phyloP scores from a whole-genome alignment of 2,329 filamentous ascomycete genomes.

The Lojkania enalia region DNA sequence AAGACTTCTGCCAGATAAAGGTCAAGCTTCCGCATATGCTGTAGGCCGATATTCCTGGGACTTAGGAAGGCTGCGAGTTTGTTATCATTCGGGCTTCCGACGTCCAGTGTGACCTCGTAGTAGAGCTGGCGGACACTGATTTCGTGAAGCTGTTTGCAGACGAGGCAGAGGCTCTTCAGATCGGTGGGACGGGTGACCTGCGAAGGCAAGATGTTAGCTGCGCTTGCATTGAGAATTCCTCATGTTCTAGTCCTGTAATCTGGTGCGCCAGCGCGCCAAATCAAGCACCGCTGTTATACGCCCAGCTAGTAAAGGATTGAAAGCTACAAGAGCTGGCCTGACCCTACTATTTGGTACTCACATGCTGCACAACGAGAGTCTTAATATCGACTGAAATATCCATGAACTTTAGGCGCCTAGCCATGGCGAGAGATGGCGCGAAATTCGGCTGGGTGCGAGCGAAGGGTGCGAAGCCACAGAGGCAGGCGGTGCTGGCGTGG shows the following conservation, averaged over 20 bases:
- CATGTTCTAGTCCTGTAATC: too few species aligned
- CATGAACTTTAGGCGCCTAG: slow-evolving; percentile 34
- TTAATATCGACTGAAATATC: slow-evolving; percentile 45
- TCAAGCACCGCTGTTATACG: too few species aligned
- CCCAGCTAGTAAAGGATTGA: too few species aligned
- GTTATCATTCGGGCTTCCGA: slow-evolving; percentile 50
- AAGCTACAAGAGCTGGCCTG: too few species aligned
- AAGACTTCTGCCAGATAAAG: slow-evolving; percentile 51
- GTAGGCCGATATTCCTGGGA: slow-evolving; percentile 53
- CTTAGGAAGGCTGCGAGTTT: slow-evolving; percentile 51
- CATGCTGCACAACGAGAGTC: slow-evolving; percentile 44
- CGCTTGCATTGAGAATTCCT: too few species aligned
- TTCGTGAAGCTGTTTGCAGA: slow-evolving; percentile 52
- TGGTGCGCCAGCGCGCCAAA: too few species aligned
- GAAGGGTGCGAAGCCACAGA: too few species aligned
- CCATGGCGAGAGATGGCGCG: slow-evolving; percentile 25
- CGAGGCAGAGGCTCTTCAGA: slow-evolving; percentile 53
- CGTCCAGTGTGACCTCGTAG: slow-evolving; percentile 51
- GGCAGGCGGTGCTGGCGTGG: too few species aligned
- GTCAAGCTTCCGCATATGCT: slow-evolving; percentile 50
- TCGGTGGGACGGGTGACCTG: slow-evolving; percentile 52
- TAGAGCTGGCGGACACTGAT: slow-evolving; percentile 53
- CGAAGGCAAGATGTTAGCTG: too few species aligned
- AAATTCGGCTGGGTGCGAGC: too few species aligned
- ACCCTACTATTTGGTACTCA: too few species aligned